Base-by-base conservation (phyloP, 2,329 filamentous ascomycete genomes). In the Cucurbitaria berberidis region DNA sequence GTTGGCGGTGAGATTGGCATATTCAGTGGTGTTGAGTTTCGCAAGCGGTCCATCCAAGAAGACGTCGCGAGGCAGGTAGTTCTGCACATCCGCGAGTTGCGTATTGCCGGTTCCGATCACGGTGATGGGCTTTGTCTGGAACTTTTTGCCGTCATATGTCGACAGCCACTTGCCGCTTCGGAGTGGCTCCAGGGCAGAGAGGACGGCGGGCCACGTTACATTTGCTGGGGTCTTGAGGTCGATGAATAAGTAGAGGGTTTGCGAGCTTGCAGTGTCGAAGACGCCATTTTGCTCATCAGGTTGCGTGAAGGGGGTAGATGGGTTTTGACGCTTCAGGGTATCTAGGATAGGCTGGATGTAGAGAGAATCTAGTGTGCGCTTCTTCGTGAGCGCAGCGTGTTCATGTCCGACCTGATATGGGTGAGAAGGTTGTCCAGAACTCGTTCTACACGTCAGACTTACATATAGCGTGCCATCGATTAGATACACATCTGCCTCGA, bases 201-300 rank as follows among this genome's bases (percentile, higher is more conserved):
- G 74, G 2, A 86, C 84, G 29, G 76, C 78, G 2, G 83, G 76
- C 77, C 82, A 87, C 1, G 86, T 86, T 27, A 76, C 76, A 0
- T 72, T 63, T 5, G 84, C 84, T 30, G 80, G 73, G 0, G 85
- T 87, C 70, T 88, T 88, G 52, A 86, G 64, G 64, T 88, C 86
- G 52, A 88, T 81, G 71, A 86, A 87, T 41, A 88, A 77, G 73
- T 86, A 87, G 5, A 89, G 77, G 0, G 85, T 87, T 68, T 87
- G 84, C 5, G 69, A 76, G 8, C 57, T 58, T 1, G 82, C 81
- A 61, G 83, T 83, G 69, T 88, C 86, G 65, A 81, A 88, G 13
- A 88, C 83, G 29, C 86, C 86, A 64, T 86, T 84, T 38, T 78
- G 77, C 3, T 82, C 84, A 6, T 75, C 71, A 0, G 68, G 65